Conservation (phyloP, 2,329 filamentous ascomycete species). For the Penicillium sp. region DNA sequence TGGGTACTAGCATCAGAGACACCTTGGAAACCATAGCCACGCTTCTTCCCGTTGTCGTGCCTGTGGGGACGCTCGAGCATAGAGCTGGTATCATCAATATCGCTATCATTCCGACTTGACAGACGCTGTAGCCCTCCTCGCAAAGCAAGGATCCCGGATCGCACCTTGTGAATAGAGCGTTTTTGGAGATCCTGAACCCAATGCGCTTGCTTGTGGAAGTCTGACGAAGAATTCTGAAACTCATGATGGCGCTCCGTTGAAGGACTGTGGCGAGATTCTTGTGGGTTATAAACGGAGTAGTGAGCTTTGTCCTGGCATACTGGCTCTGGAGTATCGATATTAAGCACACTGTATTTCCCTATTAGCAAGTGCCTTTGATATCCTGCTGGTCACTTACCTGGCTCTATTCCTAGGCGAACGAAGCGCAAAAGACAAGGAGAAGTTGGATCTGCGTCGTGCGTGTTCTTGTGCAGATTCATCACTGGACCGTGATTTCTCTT, state of each 20-base stretch:
- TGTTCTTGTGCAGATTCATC: background rate
- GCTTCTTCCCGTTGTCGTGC: background rate
- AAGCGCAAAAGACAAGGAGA: slow-evolving; percentile 22
- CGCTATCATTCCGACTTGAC: slow-evolving; percentile 2
- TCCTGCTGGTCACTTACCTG: slow-evolving; percentile 16
- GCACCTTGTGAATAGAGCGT: slow-evolving; percentile 31
- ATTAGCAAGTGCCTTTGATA: background rate
- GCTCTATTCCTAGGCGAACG: slow-evolving; percentile 19
- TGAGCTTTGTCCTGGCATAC: slow-evolving; percentile 32
- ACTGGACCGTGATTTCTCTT: background rate
- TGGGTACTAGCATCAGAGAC: slow-evolving; percentile 17
- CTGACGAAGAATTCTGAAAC: slow-evolving; percentile 12
- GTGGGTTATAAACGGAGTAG: slow-evolving; percentile 36
- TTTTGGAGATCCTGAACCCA: slow-evolving; percentile 27
- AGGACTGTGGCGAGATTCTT: slow-evolving; percentile 36
- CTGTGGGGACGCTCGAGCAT: background rate
- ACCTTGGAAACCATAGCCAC: slow-evolving; percentile 5
- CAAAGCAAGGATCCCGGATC: slow-evolving; percentile 30
- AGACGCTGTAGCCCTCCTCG: slow-evolving; percentile 26
- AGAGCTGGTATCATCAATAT: background rate
- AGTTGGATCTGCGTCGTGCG: background rate
- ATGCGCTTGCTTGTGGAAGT: slow-evolving; percentile 16
- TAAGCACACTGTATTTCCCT: slow-evolving; percentile 6
- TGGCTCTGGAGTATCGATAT: slow-evolving; percentile 10
- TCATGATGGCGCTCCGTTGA: slow-evolving; percentile 9